Conservation (phyloP, 2,329 filamentous ascomycete species). For the Claviceps humidiphila region DNA sequence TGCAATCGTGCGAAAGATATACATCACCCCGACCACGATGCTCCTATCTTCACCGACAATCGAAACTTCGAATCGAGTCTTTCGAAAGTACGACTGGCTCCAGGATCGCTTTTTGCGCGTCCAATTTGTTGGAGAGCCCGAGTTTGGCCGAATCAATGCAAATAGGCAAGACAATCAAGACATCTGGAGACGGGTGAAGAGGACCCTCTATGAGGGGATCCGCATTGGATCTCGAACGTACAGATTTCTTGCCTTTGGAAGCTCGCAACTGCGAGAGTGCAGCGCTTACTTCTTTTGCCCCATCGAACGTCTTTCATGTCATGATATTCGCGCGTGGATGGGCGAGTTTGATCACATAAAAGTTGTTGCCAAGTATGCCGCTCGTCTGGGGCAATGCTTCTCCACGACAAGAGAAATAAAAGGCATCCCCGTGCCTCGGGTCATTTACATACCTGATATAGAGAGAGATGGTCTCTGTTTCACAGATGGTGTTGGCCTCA, state of each 20-base stretch:
- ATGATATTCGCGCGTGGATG: conserved; percentile 75
- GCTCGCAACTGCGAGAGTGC: conserved; percentile 85
- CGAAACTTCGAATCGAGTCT: conserved; percentile 78
- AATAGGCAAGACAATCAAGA: conserved; percentile 48
- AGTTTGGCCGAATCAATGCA: conserved; percentile 40
- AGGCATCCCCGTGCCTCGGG: conserved; percentile 44
- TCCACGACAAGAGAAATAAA: conserved; percentile 74
- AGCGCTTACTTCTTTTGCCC: conserved; percentile 88
- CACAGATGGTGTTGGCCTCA: conserved; percentile 85
- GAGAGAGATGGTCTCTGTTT: conserved; percentile 57
- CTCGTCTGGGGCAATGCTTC: conserved; percentile 86
- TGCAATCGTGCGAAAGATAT: conserved; percentile 59
- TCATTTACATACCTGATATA: conserved; percentile 56
- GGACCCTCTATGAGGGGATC: conserved; percentile 65
- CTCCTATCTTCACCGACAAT: conserved; percentile 64
- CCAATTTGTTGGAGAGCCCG: conserved; percentile 74
- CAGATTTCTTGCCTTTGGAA: conserved; percentile 86
- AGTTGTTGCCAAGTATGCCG: conserved; percentile 78
- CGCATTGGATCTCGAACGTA: conserved; percentile 69
- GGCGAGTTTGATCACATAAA: conserved; percentile 71
- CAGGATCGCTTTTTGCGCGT: conserved; percentile 77
- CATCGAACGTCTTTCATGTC: conserved; percentile 50
- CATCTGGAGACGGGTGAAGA: conserved; percentile 60
- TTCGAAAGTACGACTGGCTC: conserved; percentile 55
- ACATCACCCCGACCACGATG: conserved; percentile 73